These are phyloP conservation scores for Jamesozyma gamospora DNA, from an alignment of 805 yeast species.

Conservation along the genomic window DNA sequence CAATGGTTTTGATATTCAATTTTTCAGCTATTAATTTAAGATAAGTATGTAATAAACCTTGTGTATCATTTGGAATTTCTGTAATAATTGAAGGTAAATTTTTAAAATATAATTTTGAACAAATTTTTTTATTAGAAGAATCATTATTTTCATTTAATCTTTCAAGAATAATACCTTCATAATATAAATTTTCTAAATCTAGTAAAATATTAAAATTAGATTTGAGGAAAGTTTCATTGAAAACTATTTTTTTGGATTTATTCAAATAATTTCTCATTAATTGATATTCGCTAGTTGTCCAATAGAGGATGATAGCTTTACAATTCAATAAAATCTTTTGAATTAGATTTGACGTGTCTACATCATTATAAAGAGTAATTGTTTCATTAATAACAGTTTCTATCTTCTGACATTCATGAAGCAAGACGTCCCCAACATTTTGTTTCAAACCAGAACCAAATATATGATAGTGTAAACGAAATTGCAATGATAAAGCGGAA, in stretches of 20 bases:
- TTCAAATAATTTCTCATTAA: constrained; percentile 6
- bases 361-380: constrained; percentile 3
- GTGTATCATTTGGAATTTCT: constrained; percentile 16
- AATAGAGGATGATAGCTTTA: constrained; percentile 11
- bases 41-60: constrained; percentile 20
- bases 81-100: constrained; percentile 9
- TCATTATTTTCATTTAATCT: neutral
- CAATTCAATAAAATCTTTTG: constrained; percentile 15
- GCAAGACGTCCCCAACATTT: constrained; percentile 12
- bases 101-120: constrained; percentile 3
- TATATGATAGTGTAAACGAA: constrained; percentile 21
- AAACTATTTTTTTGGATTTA: constrained; percentile 4
- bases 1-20: constrained; percentile 3
- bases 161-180: constrained; percentile 8
- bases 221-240: neutral
- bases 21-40: constrained; percentile 15
- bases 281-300: constrained; percentile 6
- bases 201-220: constrained; percentile 7
- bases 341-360: constrained; percentile 6
- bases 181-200: constrained; percentile 20
- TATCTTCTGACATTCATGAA: constrained; percentile 12
- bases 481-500: constrained; percentile 20
- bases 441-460: constrained; percentile 10
- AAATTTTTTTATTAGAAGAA: neutral
- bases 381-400: constrained; percentile 4